Conservation (phyloP, 352 stramenopile species). For the Globisporangium viniferum region DNA sequence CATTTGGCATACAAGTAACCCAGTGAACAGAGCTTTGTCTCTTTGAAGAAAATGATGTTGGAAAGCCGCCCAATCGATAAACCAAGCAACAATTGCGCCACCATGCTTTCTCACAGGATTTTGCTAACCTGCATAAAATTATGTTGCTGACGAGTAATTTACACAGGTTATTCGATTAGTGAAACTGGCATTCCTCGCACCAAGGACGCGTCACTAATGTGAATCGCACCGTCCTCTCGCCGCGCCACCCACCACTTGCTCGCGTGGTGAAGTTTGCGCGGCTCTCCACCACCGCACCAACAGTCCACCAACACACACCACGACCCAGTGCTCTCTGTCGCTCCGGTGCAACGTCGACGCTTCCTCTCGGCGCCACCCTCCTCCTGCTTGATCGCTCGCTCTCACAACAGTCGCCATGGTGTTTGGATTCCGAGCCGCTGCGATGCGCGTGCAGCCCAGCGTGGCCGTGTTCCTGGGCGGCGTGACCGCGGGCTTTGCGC, state of each 20-base stretch:
- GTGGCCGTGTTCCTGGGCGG: slow-evolving; percentile 57
- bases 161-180: too few relatives aligned
- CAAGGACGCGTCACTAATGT: background rate
- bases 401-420: slow-evolving; percentile 37
- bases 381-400: background rate
- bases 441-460: slow-evolving; percentile 40
- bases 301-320: background rate
- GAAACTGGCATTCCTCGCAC: too few relatives aligned
- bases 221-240: background rate
- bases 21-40: background rate
- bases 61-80: too few relatives aligned
- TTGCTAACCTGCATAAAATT: background rate
- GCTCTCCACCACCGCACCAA: slow-evolving; percentile 12
- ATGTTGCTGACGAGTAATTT: too few relatives aligned
- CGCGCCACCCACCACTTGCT: background rate
- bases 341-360: slow-evolving; percentile 10
- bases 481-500: slow-evolving; percentile 37
- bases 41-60: background rate
- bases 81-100: too few relatives aligned
- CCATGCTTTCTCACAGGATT: too few relatives aligned
- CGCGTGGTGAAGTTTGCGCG: slow-evolving; percentile 2
- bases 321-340: background rate
- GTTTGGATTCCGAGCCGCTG: slow-evolving; percentile 51
- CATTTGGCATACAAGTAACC: too few relatives aligned
- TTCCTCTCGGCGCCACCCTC: background rate